Evolutionary conservation across 257 asterid genomes (phyloP), one percentile per base, ranked within the genome.

Genomic region (Prunella vulgaris): DNA sequence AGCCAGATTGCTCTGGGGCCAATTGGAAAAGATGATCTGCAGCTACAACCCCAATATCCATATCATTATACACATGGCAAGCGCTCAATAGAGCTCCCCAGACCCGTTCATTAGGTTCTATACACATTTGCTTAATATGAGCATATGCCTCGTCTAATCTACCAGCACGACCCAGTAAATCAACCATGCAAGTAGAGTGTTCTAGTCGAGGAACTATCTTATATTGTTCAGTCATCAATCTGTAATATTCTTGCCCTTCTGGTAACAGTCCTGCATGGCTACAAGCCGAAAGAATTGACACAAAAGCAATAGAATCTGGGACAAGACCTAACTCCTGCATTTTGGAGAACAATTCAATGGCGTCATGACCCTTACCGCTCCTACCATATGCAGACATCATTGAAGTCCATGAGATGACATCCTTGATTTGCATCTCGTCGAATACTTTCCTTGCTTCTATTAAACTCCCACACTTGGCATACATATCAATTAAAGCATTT

Each of bases 361-460:
- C 97, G 70, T 80, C 75, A 8, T 68, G 71, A 24, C 99, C 97
- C 69, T 84, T 86, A n/a, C 97, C 96, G 38, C 93, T 85, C 77
- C 84, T 86, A 38, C 97, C 96, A 59, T 85, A 90, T 24, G 97
- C 96, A 54, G 90, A 83, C 82, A 87, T 83, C 88, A 93, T 66
- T 10, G 96, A 93, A 62, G 97, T 93, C 98, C 97, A 93, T 9
- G 97, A 90, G 14, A 93, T 83, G 38, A 93, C 90, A 80, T 93
- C 97, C 74, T 76, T 84, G 18, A 72, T 38, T 18, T 3, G 73
- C 92, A 88, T 90, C 51, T 59, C 83, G 9, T 88, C 91, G 64
- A 93, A 93, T n/a, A 90, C 86, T 62, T 84, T 66, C 80, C 96
- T 80, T 10, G 97, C 99, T 66, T 93, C 99, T 38, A 48, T 51